Conservation (phyloP, 2,329 filamentous ascomycete genomes). For the Fusarium dimerum region DNA sequence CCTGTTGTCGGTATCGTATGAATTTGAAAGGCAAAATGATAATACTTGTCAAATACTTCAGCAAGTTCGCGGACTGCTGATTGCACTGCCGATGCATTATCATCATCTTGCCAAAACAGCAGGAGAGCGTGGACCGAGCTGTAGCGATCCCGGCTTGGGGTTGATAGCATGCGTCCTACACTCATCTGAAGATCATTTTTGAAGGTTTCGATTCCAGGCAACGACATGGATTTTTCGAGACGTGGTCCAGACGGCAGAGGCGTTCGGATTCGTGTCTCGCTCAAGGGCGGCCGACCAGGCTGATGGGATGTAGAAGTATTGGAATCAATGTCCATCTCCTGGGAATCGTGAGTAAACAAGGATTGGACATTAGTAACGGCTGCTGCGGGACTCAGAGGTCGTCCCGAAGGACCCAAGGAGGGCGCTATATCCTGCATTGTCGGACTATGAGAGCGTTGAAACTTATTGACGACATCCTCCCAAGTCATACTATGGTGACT, state of each 20-base stretch:
- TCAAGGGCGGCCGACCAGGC: constrained; percentile 41
- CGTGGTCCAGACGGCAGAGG: constrained; percentile 58
- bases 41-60: constrained; percentile 52
- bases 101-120: constrained; percentile 59
- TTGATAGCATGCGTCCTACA: constrained; percentile 51
- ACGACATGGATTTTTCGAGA: constrained; percentile 50
- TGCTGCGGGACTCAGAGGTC: constrained; percentile 49
- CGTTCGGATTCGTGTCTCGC: constrained; percentile 54
- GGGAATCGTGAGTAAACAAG: constrained; percentile 46
- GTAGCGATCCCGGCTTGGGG: constrained; percentile 54
- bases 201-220: constrained; percentile 53
- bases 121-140: constrained; percentile 53
- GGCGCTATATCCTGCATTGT: constrained; percentile 51
- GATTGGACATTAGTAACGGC: constrained; percentile 37
- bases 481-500: constrained; percentile 62
- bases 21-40: constrained; percentile 51
- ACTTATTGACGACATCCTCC: constrained; percentile 59
- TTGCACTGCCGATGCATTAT: constrained; percentile 42
- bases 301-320: constrained; percentile 33
- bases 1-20: constrained; percentile 51
- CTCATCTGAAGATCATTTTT: constrained; percentile 55
- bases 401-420: constrained; percentile 40
- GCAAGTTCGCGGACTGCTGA: constrained; percentile 49
- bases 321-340: constrained; percentile 59
- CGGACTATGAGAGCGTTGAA: constrained; percentile 53